These are phyloP conservation scores for Colletotrichum sp. DNA, from an alignment of 2,329 filamentous ascomycete genomes.

Conservation along the genomic window DNA sequence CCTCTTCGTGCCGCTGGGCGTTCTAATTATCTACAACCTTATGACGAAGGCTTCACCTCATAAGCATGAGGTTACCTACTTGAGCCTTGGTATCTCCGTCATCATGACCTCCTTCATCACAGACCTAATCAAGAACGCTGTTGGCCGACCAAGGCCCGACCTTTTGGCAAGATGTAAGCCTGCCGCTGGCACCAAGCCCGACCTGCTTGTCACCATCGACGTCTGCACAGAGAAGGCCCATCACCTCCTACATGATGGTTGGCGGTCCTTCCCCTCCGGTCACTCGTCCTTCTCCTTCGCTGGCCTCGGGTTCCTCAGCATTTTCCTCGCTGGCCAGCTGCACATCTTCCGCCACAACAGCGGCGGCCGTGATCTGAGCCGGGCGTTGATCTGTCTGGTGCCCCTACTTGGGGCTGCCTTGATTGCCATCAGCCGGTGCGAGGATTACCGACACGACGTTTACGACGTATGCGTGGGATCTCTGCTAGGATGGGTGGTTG, in stretches of 20 bases:
- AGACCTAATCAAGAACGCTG: slow-evolving; percentile 88
- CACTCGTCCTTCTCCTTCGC: slow-evolving; percentile 82
- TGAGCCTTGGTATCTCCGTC: slow-evolving; percentile 80
- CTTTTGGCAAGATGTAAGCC: slow-evolving; percentile 82
- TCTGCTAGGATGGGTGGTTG: slow-evolving; percentile 62
- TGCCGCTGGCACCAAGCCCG: slow-evolving; percentile 46
- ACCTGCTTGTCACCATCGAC: slow-evolving; percentile 65
- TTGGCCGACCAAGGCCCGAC: slow-evolving; percentile 73
- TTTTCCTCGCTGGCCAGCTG: slow-evolving; percentile 73
- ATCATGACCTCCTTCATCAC: slow-evolving; percentile 83
- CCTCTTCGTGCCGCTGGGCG: slow-evolving; percentile 70
- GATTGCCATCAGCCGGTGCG: slow-evolving; percentile 71
- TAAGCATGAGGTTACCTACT: slow-evolving; percentile 84
- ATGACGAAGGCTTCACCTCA: slow-evolving; percentile 68
- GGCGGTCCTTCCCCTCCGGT: slow-evolving; percentile 83
- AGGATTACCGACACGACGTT: slow-evolving; percentile 75
- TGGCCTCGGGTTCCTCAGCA: slow-evolving; percentile 75
- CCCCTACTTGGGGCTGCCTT: slow-evolving; percentile 68
- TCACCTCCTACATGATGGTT: slow-evolving; percentile 79
- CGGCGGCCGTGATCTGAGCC: slow-evolving; percentile 55
- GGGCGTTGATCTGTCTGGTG: slow-evolving; percentile 60
- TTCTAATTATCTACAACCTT: slow-evolving; percentile 71
- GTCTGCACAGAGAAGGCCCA: slow-evolving; percentile 76
- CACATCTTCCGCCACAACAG: slow-evolving; percentile 57
- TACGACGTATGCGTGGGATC: slow-evolving; percentile 71